Conservation (phyloP, 306 rosid genomes). For the Glycine latifolia region DNA sequence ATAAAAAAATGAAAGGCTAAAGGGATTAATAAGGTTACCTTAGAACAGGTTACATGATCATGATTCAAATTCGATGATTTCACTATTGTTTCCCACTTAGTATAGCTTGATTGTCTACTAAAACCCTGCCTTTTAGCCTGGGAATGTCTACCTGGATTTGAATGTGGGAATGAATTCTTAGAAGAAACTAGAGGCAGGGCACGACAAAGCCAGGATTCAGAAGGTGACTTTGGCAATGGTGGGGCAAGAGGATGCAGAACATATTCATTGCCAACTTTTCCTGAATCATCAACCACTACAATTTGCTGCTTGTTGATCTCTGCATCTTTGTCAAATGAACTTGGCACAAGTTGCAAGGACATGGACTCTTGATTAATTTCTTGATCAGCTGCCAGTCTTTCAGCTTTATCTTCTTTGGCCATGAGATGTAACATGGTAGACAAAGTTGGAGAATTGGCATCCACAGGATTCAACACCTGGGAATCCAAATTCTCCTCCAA, state of each 20-base stretch:
- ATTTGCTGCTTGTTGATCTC: conserved; percentile 48
- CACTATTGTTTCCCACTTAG: conserved; percentile 97
- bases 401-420: conserved; percentile 45
- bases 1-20: neutral
- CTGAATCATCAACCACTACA: conserved; percentile 50
- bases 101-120: conserved; percentile 55
- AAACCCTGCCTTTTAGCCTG: conserved; percentile 54
- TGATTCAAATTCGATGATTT: conserved; percentile 71
- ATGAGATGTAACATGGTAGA: conserved; percentile 43
- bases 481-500: conserved; percentile 49
- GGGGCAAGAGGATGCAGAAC: conserved; percentile 61
- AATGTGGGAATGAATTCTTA: conserved; percentile 49
- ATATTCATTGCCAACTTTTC: conserved; percentile 38
- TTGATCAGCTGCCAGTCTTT: conserved; percentile 42
- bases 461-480: conserved; percentile 35
- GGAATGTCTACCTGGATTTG: conserved; percentile 42
- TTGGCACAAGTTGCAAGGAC: conserved; percentile 49
- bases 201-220: conserved; percentile 94
- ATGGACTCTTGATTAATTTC: conserved; percentile 41
- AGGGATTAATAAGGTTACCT: conserved; percentile 64
- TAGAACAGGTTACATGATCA: conserved; percentile 71
- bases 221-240: conserved; percentile 89
- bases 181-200: conserved; percentile 73
- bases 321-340: conserved; percentile 47
- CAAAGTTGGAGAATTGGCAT: conserved; percentile 38